Conservation (phyloP, 1,139 yeast species). For the Taphrina flavorubra region DNA sequence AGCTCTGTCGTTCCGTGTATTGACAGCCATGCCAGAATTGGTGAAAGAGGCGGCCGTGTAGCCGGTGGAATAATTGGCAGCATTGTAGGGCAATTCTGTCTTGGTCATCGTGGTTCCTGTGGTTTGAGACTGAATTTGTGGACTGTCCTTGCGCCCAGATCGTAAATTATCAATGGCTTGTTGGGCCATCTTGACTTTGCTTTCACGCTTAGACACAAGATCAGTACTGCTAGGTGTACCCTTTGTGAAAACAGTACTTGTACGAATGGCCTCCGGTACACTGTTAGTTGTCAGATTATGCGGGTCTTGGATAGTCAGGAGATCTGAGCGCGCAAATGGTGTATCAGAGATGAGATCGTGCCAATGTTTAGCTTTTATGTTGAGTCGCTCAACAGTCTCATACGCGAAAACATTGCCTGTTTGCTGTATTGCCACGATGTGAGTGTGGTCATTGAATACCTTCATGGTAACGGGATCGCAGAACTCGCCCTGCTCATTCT, state of each 20-base stretch:
- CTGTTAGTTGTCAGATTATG: constrained; percentile 34
- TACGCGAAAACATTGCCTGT: constrained; percentile 52
- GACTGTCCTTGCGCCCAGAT: neutral
- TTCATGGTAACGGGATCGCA: constrained; percentile 53
- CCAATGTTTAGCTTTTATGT: constrained; percentile 50
- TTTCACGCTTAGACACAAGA: neutral
- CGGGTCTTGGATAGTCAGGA: constrained; percentile 48
- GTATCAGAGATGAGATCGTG: constrained; percentile 52
- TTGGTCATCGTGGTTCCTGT: neutral
- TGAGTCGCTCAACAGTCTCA: constrained; percentile 51
- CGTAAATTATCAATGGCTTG: constrained; percentile 26
- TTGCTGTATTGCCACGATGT: constrained; percentile 50
- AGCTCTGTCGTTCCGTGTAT: constrained; percentile 48
- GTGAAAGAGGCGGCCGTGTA: constrained; percentile 52
- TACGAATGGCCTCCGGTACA: constrained; percentile 19
- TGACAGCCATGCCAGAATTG: constrained; percentile 50
- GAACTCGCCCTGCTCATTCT: constrained; percentile 49
- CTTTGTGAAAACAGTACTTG: neutral
- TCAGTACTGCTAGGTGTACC: neutral
- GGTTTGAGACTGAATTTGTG: neutral
- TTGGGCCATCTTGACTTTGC: constrained; percentile 25
- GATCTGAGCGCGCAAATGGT: constrained; percentile 49
- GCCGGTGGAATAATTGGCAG: constrained; percentile 48
- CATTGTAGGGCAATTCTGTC: constrained; percentile 17
- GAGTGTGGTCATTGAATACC: constrained; percentile 49